Evolutionary conservation across 2,329 filamentous ascomycete genomes (phyloP).

Genomic region (Elsinoe arachidis): DNA sequence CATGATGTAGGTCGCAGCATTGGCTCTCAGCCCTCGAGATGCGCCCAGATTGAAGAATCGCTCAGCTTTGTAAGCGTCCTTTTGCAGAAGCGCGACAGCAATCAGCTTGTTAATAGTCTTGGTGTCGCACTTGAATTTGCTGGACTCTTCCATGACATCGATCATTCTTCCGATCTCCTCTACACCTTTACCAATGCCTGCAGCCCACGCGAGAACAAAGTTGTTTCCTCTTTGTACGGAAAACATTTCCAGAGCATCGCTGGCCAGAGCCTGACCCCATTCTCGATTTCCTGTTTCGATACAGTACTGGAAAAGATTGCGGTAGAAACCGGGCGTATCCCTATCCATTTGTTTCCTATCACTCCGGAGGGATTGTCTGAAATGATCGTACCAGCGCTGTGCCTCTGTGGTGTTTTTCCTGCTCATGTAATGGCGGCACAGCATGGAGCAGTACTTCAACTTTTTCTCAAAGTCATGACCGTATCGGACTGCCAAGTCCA

Average conservation of each 20-base stretch:
- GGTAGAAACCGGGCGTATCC: not conserved
- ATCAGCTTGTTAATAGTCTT: constrained; percentile 70
- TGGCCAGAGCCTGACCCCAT: constrained; percentile 56
- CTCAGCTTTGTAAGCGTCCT: constrained; percentile 64
- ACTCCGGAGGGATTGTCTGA: not conserved
- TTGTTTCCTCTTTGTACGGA: constrained; percentile 49
- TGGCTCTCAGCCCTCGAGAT: constrained; percentile 56
- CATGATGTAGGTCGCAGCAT: constrained; percentile 62
- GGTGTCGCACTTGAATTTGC: constrained; percentile 48
- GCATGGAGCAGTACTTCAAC: not conserved
- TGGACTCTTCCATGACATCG: constrained; percentile 46
- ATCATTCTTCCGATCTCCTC: constrained; percentile 69
- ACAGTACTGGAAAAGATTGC: constrained; percentile 15
- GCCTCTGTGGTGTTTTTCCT: not conserved
- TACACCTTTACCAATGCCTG: constrained; percentile 60
- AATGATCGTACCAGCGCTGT: constrained; percentile 1
- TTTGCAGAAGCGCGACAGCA: constrained; percentile 58
- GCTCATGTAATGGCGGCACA: not conserved
- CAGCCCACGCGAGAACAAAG: constrained; percentile 65
- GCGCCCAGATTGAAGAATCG: constrained; percentile 60
- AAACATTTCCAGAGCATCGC: constrained; percentile 23
- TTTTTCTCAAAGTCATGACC: not conserved
- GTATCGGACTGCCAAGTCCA: not conserved
- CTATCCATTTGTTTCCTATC: no score
- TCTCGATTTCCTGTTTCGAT: constrained; percentile 44